A percentile compares a stretch with the other conserved stretches of the same genome.
phyloP scores from a whole-genome alignment of 441 rosid genomes.

The Gossypium lobatum region DNA sequence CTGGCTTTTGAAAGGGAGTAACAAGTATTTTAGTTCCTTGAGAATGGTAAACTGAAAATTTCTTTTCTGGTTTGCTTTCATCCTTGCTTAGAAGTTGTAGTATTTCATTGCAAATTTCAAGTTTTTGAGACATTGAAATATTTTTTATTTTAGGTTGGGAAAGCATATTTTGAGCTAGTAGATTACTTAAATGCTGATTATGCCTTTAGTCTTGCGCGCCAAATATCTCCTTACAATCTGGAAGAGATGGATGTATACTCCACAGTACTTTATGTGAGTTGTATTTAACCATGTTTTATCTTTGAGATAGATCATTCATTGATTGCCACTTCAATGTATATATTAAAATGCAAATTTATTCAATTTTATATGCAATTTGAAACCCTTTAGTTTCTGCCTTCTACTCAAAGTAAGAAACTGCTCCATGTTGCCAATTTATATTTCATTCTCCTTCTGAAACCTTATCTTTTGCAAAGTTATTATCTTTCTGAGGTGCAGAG shows the following conservation, averaged over 20 bases:
- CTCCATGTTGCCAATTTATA: neutral
- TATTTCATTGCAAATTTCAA: neutral
- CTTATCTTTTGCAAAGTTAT: neutral
- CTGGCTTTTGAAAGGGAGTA: neutral
- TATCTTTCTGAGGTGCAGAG: neutral
- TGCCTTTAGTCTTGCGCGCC: constrained; percentile 64
- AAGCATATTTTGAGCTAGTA: constrained; percentile 66
- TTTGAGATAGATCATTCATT: neutral
- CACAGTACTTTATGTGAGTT: constrained; percentile 79
- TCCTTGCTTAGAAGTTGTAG: neutral
- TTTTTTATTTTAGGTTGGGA: constrained; percentile 60
- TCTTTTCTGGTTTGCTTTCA: neutral
- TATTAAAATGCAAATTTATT: constrained; percentile 6
- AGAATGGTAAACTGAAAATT: neutral
- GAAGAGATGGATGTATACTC: constrained; percentile 85
- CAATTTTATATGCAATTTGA: constrained; percentile 4
- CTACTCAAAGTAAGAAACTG: neutral
- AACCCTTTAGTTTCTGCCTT: neutral
- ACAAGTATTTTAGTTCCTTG: neutral
- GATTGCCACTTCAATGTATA: neutral
- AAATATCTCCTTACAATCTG: constrained; percentile 52
- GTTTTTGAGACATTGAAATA: neutral
- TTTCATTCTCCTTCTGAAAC: neutral
- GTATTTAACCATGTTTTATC: neutral
- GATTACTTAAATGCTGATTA: constrained; percentile 68